Evolutionary conservation across 768 basidiomycete genomes (phyloP), one percentile per base, ranked within the genome.

Genomic region (Xerocomus potaroensis): DNA sequence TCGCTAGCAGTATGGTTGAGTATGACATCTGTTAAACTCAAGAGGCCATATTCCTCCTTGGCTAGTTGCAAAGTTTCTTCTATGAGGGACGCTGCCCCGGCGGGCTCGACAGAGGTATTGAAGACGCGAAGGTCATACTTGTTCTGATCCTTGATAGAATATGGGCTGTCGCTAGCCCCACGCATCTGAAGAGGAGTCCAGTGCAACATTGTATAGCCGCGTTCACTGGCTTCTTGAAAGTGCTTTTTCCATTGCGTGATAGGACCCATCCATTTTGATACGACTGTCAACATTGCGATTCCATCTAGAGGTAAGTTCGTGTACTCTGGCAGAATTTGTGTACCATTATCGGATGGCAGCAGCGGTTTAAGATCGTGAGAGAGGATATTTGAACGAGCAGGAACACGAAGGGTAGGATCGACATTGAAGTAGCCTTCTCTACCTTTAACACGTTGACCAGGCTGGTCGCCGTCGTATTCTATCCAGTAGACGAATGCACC

Each of bases 231-330:
- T 67, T 94, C 91, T 40, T 78, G 74, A 54, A 96, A 89, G 62
- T 90, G 81, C 3, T 75, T 73, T 35, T 69, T 73, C 96, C 96
- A 98, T 24, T 83, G 72, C 10, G 72, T 65, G 29, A 91, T 67
- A 1, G 85, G 77, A 2, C 94, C 95, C 91, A 97, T 96, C 96
- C 96, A 99, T 65, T 99, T 99, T 2, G 93, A 95, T 36, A 99
- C 83, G 31, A 95, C 75, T 5, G 90, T 93, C 45, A 98, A 72
- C 59, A 98, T 84, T 27, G 87, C 80, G 8, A 99, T 75, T 14
- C 89, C 92, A 62, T 96, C 87, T 34, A 97, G 76, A 2, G 92
- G 87, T 15, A 98, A 71, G 55, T 87, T 75, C 52, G 87, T 72
- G 39, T 70, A 64, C 41, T 80, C 70, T 8, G 76, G 64, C 37